These are phyloP conservation scores for Melastoma candidum DNA, from an alignment of 441 rosid species.

Conservation along the genomic window DNA sequence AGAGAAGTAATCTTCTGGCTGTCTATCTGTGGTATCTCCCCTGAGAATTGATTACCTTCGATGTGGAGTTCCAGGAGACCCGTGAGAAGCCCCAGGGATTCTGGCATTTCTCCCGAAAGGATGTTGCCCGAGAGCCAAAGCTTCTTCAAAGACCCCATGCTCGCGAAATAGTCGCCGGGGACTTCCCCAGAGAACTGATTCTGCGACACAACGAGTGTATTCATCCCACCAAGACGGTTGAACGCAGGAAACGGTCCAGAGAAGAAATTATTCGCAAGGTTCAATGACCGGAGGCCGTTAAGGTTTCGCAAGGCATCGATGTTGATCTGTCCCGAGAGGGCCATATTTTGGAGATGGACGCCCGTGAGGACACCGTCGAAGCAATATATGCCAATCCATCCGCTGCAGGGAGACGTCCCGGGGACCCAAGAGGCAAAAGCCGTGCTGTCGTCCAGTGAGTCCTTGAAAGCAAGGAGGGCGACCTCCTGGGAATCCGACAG, in stretches of 20 bases:
- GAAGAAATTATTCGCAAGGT: constrained; percentile 12
- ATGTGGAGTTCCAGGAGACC: constrained; percentile 16
- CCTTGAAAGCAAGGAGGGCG: constrained; percentile 13
- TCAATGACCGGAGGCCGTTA: constrained; percentile 9
- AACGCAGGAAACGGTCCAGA: constrained; percentile 13
- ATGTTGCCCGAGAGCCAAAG: constrained; percentile 12
- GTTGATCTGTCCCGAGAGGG: constrained; percentile 15
- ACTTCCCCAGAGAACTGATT: constrained; percentile 16
- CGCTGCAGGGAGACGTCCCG: constrained; percentile 9
- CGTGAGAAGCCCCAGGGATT: constrained; percentile 6
- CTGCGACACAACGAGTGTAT: background rate
- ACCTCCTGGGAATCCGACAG: constrained; percentile 9
- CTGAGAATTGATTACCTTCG: constrained; percentile 13
- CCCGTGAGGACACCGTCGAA: constrained; percentile 12
- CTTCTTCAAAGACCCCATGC: constrained; percentile 15
- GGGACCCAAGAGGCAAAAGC: constrained; percentile 12
- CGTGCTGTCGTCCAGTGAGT: constrained; percentile 4
- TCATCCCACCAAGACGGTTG: constrained; percentile 6
- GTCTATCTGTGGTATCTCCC: constrained; percentile 7
- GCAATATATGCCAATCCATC: constrained; percentile 11
- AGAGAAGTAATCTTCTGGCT: constrained; percentile 10
- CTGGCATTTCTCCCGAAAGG: constrained; percentile 13
- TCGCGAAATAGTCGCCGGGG: constrained; percentile 6
- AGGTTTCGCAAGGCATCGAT: constrained; percentile 6
- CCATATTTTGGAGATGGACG: constrained; percentile 14